Percentiles rank a stretch among this genome's conserved stretches.
These are phyloP conservation scores for Limonium bicolor DNA, from an alignment of 148 eudicot genomes.

Conservation along the genomic window DNA sequence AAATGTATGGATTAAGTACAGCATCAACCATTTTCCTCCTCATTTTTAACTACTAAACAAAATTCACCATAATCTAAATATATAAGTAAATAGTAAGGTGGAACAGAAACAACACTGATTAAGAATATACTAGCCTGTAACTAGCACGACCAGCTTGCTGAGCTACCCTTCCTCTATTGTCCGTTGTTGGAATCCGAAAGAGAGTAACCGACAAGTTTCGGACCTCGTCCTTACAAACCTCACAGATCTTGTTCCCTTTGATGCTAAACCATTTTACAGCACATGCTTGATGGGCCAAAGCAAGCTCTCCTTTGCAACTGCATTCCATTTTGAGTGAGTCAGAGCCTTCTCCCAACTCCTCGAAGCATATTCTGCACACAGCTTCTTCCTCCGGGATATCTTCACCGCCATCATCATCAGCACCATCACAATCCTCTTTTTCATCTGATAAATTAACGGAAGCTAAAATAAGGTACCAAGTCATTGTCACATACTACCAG, in stretches of 20 bases:
- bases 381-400: constrained; percentile 91
- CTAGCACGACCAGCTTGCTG: constrained; percentile 25
- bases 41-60: no score
- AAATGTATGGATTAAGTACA: neutral
- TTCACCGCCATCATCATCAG: constrained; percentile 42
- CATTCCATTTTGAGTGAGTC: constrained; percentile 94
- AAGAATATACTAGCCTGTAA: constrained; percentile 57
- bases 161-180: constrained; percentile 19
- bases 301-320: constrained; percentile 94
- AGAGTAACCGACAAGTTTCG: constrained; percentile 84
- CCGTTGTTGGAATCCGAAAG: constrained; percentile 51
- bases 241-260: constrained; percentile 92
- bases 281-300: constrained; percentile 87
- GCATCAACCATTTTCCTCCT: neutral
- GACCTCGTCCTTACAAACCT: constrained; percentile 87
- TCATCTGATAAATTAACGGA: constrained; percentile 30
- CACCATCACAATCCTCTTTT: constrained; percentile 30
- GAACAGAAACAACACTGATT: no score
- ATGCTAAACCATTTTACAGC: constrained; percentile 97
- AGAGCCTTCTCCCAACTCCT: constrained; percentile 73
- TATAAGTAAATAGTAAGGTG: no score
- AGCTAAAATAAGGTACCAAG: constrained; percentile 22
- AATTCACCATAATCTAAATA: no score
- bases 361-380: constrained; percentile 89
- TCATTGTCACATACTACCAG: constrained; percentile 4